Evolutionary conservation across 2,329 filamentous ascomycete genomes (phyloP).

Genomic region (Cordyceps tenuipes): DNA sequence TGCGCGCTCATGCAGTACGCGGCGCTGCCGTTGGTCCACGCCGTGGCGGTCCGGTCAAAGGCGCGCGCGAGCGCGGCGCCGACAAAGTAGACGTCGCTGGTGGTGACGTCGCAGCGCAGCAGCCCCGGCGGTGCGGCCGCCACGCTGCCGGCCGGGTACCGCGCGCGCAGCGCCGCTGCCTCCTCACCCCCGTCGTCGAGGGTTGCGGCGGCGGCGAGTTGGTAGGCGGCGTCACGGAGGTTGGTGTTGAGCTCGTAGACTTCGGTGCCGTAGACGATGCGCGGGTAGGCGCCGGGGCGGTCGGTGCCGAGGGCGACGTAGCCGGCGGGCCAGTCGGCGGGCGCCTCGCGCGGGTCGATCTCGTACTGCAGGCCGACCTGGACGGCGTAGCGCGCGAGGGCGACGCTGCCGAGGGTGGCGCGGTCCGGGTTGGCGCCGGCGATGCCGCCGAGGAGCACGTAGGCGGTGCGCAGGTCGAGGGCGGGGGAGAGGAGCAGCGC

Average conservation of each 20-base stretch:
- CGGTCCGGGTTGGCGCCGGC: constrained; percentile 64
- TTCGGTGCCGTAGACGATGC: constrained; percentile 56
- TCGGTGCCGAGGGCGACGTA: constrained; percentile 54
- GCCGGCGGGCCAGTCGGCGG: constrained; percentile 55
- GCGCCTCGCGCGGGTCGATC: constrained; percentile 61
- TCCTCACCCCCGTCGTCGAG: constrained; percentile 34
- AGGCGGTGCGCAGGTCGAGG: constrained; percentile 59
- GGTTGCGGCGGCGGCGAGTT: constrained; percentile 41
- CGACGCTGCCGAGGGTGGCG: constrained; percentile 57
- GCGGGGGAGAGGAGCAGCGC: constrained; percentile 51
- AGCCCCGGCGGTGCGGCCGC: constrained; percentile 44
- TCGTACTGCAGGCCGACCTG: constrained; percentile 72
- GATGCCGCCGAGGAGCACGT: constrained; percentile 66
- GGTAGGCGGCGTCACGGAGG: constrained; percentile 45
- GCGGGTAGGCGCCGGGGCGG: constrained; percentile 48
- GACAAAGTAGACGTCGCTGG: constrained; percentile 64
- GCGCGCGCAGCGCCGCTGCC: constrained; percentile 38
- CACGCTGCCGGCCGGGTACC: constrained; percentile 35
- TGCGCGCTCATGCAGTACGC: constrained; percentile 64
- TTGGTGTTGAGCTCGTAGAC: constrained; percentile 58
- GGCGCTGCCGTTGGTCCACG: constrained; percentile 61
- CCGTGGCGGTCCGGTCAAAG: constrained; percentile 54
- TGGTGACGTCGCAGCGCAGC: constrained; percentile 58
- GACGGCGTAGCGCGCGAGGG: constrained; percentile 60
- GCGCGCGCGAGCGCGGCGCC: constrained; percentile 51